phyloP scores from a whole-genome alignment of 2,329 filamentous ascomycete genomes.

The Neonectria neomacrospora region DNA sequence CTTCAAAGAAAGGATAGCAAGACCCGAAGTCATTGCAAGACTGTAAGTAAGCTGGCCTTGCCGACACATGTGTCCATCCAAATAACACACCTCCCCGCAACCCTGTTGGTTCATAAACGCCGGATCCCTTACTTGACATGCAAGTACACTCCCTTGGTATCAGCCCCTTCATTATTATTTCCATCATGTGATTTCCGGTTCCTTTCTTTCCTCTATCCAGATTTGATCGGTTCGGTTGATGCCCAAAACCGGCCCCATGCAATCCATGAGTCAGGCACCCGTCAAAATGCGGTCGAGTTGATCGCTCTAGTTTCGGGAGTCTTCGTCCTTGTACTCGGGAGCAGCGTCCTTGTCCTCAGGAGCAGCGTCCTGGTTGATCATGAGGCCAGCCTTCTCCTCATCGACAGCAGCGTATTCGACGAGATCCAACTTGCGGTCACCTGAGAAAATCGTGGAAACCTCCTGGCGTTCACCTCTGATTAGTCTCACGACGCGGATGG shows the following conservation, averaged over 20 bases:
- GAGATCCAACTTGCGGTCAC: slow-evolving; percentile 48
- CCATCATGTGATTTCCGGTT: slow-evolving; percentile 15
- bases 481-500: slow-evolving; percentile 68
- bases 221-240: not conserved
- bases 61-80: not conserved
- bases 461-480: slow-evolving; percentile 46
- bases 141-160: slow-evolving; percentile 38
- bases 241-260: not conserved
- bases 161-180: slow-evolving; percentile 18
- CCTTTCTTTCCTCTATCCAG: slow-evolving; percentile 8
- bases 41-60: not conserved
- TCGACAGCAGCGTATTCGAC: slow-evolving; percentile 50
- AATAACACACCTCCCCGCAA: not conserved
- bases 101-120: slow-evolving; percentile 16
- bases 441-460: slow-evolving; percentile 23
- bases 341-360: slow-evolving; percentile 46
- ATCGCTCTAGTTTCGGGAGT: slow-evolving; percentile 37
- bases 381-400: slow-evolving; percentile 64
- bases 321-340: slow-evolving; percentile 45
- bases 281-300: not conserved
- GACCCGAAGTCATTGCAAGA: slow-evolving; percentile 10
- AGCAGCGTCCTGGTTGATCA: slow-evolving; percentile 52
- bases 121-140: slow-evolving; percentile 19
- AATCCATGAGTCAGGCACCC: not conserved
- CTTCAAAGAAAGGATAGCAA: slow-evolving; percentile 32